A percentile compares a stretch with the other conserved stretches of the same genome.
phyloP scores from a whole-genome alignment of 148 eudicot species.

The Camellia granthamiana region DNA sequence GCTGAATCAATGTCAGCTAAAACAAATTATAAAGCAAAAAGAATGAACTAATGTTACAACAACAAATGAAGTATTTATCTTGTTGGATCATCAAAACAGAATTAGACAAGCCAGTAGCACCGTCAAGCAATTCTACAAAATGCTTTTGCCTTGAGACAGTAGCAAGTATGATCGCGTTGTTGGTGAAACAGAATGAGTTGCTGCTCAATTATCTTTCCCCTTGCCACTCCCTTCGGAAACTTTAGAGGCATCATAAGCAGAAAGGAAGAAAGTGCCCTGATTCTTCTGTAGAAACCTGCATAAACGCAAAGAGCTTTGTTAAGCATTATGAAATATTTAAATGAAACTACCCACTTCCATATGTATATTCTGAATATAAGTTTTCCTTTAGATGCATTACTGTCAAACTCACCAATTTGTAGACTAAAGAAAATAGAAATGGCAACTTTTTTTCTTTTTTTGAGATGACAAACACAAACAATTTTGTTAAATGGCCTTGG shows the following conservation, averaged over 20 bases:
- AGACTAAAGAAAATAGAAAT: background rate
- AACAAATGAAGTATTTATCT: background rate
- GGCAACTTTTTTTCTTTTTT: background rate
- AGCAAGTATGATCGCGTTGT: background rate
- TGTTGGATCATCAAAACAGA: too few relatives aligned
- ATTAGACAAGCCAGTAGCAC: background rate
- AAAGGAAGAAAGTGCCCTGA: conserved; percentile 63
- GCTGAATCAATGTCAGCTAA: conserved; percentile 1
- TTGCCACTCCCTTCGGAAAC: conserved; percentile 16
- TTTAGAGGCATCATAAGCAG: conserved; percentile 40
- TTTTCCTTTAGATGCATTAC: conserved; percentile 2
- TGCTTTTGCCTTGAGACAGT: background rate
- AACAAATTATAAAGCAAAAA: background rate
- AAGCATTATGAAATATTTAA: background rate
- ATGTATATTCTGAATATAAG: background rate
- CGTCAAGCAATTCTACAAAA: background rate
- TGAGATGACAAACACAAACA: background rate
- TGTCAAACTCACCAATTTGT: background rate
- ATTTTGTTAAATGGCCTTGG: too few relatives aligned
- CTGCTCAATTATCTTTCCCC: conserved; percentile 54
- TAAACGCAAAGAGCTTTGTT: background rate
- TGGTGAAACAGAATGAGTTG: conserved; percentile 10
- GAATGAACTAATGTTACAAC: conserved; percentile 22
- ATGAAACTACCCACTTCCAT: background rate
- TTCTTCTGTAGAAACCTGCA: conserved; percentile 85